phyloP scores from a whole-genome alignment of 306 rosid species.

The Albizia julibrissin region DNA sequence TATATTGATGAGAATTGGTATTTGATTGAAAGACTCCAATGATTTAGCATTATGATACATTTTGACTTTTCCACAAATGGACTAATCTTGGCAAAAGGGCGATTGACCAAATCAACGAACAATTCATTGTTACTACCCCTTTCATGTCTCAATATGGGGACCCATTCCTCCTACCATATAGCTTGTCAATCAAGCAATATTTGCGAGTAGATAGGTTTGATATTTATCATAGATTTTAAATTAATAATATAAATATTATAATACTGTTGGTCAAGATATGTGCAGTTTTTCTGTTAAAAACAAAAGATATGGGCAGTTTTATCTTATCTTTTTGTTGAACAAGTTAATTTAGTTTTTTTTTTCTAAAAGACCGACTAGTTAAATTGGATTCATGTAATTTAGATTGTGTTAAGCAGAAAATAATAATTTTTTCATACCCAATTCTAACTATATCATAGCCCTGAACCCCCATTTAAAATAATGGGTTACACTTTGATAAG shows the following conservation, averaged over 20 bases:
- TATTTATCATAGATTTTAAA: background rate
- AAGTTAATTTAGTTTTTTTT: background rate
- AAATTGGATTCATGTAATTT: background rate
- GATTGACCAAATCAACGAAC: constrained; percentile 14
- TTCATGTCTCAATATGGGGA: background rate
- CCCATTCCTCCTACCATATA: background rate
- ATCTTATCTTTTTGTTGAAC: background rate
- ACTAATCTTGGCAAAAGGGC: background rate
- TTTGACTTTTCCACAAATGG: constrained; percentile 21
- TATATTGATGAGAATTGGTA: background rate
- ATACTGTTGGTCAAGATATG: background rate
- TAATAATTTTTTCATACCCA: background rate
- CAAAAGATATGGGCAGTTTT: background rate
- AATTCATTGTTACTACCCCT: background rate
- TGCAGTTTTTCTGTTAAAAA: too few relatives aligned
- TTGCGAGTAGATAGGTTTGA: background rate
- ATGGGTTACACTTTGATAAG: too few relatives aligned
- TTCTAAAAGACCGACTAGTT: background rate
- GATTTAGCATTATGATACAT: background rate
- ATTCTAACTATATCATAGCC: too few relatives aligned
- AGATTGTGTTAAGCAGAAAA: background rate
- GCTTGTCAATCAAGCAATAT: constrained; percentile 29
- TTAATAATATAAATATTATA: background rate
- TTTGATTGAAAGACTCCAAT: background rate
- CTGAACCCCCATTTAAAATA: too few relatives aligned